Evolutionary conservation across 306 rosid species (phyloP), one percentile per base, ranked within the genome.

Genomic region (Lathyrus aphaca): DNA sequence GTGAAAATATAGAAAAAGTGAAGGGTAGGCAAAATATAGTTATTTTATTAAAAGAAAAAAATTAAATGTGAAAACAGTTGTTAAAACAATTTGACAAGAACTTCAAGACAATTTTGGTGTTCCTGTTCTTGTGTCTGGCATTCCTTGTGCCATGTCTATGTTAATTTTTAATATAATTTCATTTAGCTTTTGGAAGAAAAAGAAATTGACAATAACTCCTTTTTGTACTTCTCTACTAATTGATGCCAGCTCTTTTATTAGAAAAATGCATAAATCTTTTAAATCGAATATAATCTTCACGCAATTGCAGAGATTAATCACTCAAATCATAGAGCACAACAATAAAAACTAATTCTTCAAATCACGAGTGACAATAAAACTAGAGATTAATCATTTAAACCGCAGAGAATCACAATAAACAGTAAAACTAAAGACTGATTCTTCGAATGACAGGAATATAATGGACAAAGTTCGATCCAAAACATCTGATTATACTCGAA

Each of bases 51-150:
- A 51, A 17, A 51, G 4, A 51, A 51, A 1, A 9, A 3, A 0
- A 51, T 19, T 19, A 19, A 10, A 9, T 18, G 30, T 51, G n/a
- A 51, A 51, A 19, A 1, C 5, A 18, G 13, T 8, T 49, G 2
- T 49, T 49, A 8, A 49, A 53, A 53, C n/a, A 53, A 53, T 10
- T 53, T 53, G 59, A 53, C 32, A 53, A 51, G 3, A 51, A 51
- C n/a, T 10, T 51, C 11, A 6, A 21, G 8, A 53, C 59, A 53
- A 53, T 19, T 53, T 53, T 53, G 59, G n/a, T 53, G 29, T 6
- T 53, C 21, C n/a, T 53, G n/a, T 53, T 53, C n/a, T 53, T 53
- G 14, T 53, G 59, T 19, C 59, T 53, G 12, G 30, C 30, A 19
- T 19, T 10, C 58, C 58, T 19, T 10, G 27, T 51, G 58, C 29